These are phyloP conservation scores for Talaromyces nanjingensis DNA, from an alignment of 495 filamentous ascomycete species.

Conservation along the genomic window DNA sequence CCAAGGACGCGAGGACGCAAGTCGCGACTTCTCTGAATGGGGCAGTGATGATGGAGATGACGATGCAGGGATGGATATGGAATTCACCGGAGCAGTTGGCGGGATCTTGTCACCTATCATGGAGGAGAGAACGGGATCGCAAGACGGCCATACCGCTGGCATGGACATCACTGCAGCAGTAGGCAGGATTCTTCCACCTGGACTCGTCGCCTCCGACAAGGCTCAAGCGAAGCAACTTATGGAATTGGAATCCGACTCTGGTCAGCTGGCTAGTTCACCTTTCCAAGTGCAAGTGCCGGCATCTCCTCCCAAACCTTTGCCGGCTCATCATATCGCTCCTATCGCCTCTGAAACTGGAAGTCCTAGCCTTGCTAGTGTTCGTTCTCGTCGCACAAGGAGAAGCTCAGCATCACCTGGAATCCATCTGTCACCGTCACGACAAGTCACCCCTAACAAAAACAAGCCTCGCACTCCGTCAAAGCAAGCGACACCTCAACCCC, in stretches of 20 bases:
- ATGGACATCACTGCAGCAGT: constrained; percentile 56
- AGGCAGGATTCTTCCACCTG: constrained; percentile 47
- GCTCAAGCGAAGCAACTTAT: constrained; percentile 49
- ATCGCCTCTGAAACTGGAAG: constrained; percentile 54
- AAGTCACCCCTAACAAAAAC: constrained; percentile 25
- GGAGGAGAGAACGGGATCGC: constrained; percentile 26
- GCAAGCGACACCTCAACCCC: constrained; percentile 45
- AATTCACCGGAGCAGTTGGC: constrained; percentile 67
- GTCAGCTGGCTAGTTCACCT: constrained; percentile 47
- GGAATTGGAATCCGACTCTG: constrained; percentile 51
- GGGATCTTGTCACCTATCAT: constrained; percentile 48
- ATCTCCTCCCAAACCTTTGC: constrained; percentile 26
- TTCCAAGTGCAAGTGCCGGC: constrained; percentile 34
- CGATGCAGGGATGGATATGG: constrained; percentile 52
- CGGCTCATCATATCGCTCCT: constrained; percentile 29
- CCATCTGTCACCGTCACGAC: constrained; percentile 19
- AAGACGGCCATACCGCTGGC: constrained; percentile 44
- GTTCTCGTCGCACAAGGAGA: constrained; percentile 46
- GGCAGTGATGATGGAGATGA: constrained; percentile 29
- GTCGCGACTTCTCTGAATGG: constrained; percentile 17
- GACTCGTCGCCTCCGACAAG: constrained; percentile 30
- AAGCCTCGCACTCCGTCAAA: constrained; percentile 39
- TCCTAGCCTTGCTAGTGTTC: constrained; percentile 49
- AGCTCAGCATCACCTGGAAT: constrained; percentile 22
- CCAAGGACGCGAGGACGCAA: constrained; percentile 20